Base-by-base conservation (phyloP, 2,329 filamentous ascomycete species). In the Colletotrichum somersetense region DNA sequence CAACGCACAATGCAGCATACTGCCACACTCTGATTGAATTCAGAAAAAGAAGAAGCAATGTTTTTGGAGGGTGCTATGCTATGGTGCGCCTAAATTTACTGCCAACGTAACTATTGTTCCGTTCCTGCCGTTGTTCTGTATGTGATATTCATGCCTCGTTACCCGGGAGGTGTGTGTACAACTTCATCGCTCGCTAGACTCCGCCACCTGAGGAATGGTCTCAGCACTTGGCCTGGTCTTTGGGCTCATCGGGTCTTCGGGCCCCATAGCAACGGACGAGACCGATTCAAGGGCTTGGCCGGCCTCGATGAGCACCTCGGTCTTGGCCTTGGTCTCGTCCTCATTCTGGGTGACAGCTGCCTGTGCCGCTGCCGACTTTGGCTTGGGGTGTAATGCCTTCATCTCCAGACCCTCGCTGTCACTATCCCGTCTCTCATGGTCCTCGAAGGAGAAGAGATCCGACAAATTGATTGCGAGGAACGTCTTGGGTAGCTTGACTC, bases 401-500 rank as follows among this genome's bases (percentile, higher is more conserved):
- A 85, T 87, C 75, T 89, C 85, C n/a, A 86, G 78, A 42, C 79
- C 79, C 55, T 86, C 86, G 40, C 75, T 78, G 68, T 89, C 86
- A 65, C 83, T 83, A 16, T 83, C 83, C 68, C 86, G 83, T 62
- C 85, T 85, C 75, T 90, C 88, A 61, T 85, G 83, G 70, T 88
- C 85, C 74, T 90, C 88, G 74, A 90, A 89, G 0, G 85, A 87
- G 75, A 91, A 91, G 4, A 89, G 88, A 70, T 91, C 89, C 10
- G 89, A 91, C 12, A 91, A 80, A 76, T 91, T 91, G 73, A 91
- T 88, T 3, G 89, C 89, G 57, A 91, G 81, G 79, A 91, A 91
- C 1, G 88, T 90, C 81, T 91, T 91, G 64, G 89, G 89, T 16
- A 91, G 78, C 82, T 91, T 91, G 75, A 91, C 89, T 78, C 89